Conservation (phyloP, 306 rosid genomes). For the Vachellia collinsii region DNA sequence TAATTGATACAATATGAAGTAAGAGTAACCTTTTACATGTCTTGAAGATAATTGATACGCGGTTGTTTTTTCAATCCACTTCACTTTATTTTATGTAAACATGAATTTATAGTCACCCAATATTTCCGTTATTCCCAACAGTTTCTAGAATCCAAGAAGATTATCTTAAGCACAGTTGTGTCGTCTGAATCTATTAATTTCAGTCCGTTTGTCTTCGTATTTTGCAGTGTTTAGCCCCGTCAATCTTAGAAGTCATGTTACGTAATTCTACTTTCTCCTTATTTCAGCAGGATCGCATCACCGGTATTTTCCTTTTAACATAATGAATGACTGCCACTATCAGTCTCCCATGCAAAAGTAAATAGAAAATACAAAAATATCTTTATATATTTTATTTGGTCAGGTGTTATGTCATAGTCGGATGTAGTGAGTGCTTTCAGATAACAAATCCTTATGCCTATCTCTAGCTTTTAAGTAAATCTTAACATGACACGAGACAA, state of each 20-base stretch:
- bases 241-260: conserved; percentile 16
- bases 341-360: conserved; percentile 13
- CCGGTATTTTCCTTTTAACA: neutral
- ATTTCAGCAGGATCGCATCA: neutral
- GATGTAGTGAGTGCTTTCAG: conserved; percentile 18
- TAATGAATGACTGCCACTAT: neutral
- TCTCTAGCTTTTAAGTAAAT: conserved; percentile 21
- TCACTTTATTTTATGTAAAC: conserved; percentile 10
- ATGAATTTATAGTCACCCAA: neutral
- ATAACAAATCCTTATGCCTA: conserved; percentile 26
- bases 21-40: too few relatives aligned
- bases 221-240: conserved; percentile 7
- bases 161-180: neutral
- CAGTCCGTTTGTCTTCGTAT: conserved; percentile 4
- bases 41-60: neutral
- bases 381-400: neutral
- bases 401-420: conserved; percentile 8
- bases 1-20: too few relatives aligned
- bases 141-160: neutral
- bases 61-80: neutral
- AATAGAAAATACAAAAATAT: neutral
- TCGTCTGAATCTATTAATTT: neutral
- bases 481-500: conserved; percentile 28
- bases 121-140: neutral
- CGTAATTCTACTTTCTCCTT: conserved; percentile 9